Percentiles rank a stretch among this genome's conserved stretches.
phyloP scores from a whole-genome alignment of 495 filamentous ascomycete genomes.

The Hypoxylon fragiforme region DNA sequence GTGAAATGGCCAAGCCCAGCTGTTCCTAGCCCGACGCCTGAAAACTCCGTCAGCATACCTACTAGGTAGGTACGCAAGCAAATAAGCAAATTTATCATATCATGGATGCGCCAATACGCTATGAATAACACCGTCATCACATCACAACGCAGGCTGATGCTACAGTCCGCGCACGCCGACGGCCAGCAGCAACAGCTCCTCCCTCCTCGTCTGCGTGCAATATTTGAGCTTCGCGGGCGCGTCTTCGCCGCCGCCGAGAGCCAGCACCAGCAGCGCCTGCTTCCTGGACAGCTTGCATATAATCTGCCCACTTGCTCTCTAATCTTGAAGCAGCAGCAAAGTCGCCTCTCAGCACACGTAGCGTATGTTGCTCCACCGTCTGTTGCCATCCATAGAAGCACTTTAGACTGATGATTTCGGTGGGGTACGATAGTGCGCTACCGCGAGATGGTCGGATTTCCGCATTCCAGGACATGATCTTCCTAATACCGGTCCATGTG shows the following conservation, averaged over 20 bases:
- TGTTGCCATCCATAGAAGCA: conserved; percentile 96
- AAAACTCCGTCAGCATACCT: conserved; percentile 12
- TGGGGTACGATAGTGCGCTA: conserved; percentile 57
- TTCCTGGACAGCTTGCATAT: conserved; percentile 90
- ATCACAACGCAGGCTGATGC: conserved; percentile 56
- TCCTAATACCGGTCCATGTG: conserved; percentile 89
- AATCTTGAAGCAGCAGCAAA: conserved; percentile 68
- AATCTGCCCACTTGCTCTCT: conserved; percentile 90
- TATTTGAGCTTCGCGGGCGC: conserved; percentile 75
- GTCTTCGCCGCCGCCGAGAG: conserved; percentile 66
- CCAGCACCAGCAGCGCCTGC: conserved; percentile 65
- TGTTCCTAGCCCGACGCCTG: background rate
- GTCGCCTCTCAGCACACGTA: conserved; percentile 77
- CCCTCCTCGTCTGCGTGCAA: conserved; percentile 79
- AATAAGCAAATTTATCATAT: conserved; percentile 6
- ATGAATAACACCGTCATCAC: conserved; percentile 41
- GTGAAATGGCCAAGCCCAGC: background rate
- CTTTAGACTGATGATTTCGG: conserved; percentile 80
- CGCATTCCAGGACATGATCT: conserved; percentile 82
- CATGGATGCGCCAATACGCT: conserved; percentile 22
- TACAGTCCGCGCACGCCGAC: conserved; percentile 59
- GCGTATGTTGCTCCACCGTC: conserved; percentile 89
- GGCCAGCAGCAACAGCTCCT: conserved; percentile 49
- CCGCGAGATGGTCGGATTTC: conserved; percentile 54
- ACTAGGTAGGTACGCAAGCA: too few species aligned